A percentile compares a stretch with the other conserved stretches of the same genome.
Evolutionary conservation across 352 stramenopile species (phyloP).

Genomic region (Blastocystis sp.): DNA sequence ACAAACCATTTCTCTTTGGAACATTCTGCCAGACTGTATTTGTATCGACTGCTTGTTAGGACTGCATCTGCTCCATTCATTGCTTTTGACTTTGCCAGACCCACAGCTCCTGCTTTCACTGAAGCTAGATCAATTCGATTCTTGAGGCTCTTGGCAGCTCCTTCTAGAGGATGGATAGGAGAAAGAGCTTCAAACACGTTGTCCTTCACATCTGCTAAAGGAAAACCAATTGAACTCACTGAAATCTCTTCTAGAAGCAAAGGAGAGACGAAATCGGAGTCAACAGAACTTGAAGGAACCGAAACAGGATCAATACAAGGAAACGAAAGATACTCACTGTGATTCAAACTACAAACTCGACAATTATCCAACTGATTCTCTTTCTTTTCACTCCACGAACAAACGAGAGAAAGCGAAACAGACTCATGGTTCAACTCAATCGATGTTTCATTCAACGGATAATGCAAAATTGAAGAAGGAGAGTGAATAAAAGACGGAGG

Average conservation of each 20-base stretch:
- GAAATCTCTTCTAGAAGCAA: neutral
- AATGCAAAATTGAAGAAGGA: too few species aligned
- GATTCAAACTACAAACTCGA: too few species aligned
- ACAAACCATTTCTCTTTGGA: conserved; percentile 20
- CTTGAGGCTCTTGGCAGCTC: neutral
- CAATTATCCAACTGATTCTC: too few species aligned
- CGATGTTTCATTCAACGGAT: too few species aligned
- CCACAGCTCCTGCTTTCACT: neutral
- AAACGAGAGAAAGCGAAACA: too few species aligned
- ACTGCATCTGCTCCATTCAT: conserved; percentile 16
- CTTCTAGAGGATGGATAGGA: neutral
- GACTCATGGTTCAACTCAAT: too few species aligned
- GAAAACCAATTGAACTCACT: neutral
- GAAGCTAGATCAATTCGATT: conserved; percentile 32
- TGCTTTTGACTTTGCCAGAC: conserved; percentile 7
- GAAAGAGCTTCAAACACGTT: conserved; percentile 20
- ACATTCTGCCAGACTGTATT: conserved; percentile 42
- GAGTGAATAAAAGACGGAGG: too few species aligned
- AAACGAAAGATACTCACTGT: too few species aligned
- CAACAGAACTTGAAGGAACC: too few species aligned
- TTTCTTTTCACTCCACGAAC: too few species aligned
- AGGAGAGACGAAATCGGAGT: neutral
- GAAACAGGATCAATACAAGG: too few species aligned
- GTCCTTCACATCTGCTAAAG: neutral
- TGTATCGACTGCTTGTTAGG: conserved; percentile 15